Evolutionary conservation across 306 rosid species (phyloP), one percentile per base, ranked within the genome.

Genomic region (Cicer bijugum): DNA sequence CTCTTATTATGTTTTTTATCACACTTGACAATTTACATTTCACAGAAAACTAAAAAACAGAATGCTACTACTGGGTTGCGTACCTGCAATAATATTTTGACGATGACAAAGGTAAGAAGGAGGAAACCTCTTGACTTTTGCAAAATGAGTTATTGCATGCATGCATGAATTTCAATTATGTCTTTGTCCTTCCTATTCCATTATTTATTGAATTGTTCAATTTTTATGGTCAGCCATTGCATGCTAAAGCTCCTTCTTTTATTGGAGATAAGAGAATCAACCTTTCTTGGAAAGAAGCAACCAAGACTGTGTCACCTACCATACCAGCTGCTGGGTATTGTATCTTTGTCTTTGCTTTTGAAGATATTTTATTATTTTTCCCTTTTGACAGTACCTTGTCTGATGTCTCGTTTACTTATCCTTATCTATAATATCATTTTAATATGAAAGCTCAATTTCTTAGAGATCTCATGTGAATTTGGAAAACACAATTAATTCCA

Each of bases 1-100:
- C 60, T 35, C 38, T 12, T 75, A 6, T 9, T 12, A 50, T 56
- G 23, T 23, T 6, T 12, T 58, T 23, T 20, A 48, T 33, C 58
- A 39, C 51, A 44, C 74, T 73, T 56, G 69, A 50, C 35, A 69
- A 39, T 75, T 70, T 44, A 8, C 80, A 12, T 78, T 75, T 72
- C 55, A 73, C 83, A 94, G 99, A 94, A 90, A 88, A 88, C 95
- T 81, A 88, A 91, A 75, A 92, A 91, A 81, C 95, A 87, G 89
- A 91, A 94, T 78, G 88, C 97, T 28, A 94, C 96, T 67, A 91
- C 89, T 57, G 99, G 99, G 75, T 80, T 94, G 88, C 91, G 96
- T 64, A 90, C 97, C 63, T 94, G 97, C 88, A 91, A 91, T 72
- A 94, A 91, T 83, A 88, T 94, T 84, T 80, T 90, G 85, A 85